Conservation (phyloP, 345 rosid species). For the Populus deltoides region DNA sequence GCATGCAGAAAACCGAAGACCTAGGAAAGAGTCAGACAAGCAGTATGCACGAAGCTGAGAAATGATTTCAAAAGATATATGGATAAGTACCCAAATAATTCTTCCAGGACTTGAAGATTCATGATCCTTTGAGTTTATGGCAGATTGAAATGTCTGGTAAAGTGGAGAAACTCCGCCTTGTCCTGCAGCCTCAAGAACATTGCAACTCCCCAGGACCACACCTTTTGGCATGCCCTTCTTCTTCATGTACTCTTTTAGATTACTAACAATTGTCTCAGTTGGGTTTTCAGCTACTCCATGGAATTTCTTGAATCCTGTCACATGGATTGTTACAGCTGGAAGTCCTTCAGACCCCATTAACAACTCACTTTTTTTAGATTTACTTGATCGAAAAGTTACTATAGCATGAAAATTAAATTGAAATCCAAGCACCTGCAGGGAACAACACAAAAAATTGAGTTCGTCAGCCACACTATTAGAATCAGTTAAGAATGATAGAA, state of each 20-base stretch:
- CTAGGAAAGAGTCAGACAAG: not conserved
- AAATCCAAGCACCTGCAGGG: constrained; percentile 8
- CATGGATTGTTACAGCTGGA: constrained; percentile 62
- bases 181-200: constrained; percentile 87
- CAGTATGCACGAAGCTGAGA: not conserved
- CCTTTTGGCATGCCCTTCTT: constrained; percentile 74
- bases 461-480: not conserved
- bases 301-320: constrained; percentile 95
- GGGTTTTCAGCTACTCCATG: constrained; percentile 99
- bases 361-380: not conserved
- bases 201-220: constrained; percentile 69
- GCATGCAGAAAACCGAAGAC: not conserved
- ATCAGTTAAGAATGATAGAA: not conserved
- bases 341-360: constrained; percentile 97
- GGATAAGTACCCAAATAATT: constrained; percentile 69
- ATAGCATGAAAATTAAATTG: constrained; percentile 5
- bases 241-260: constrained; percentile 61
- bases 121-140: constrained; percentile 41
- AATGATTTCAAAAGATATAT: not conserved
- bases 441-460: not conserved
- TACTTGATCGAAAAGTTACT: not conserved
- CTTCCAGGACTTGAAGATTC: constrained; percentile 45
- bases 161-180: constrained; percentile 63
- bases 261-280: constrained; percentile 69
- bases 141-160: constrained; percentile 61